phyloP scores from a whole-genome alignment of 208 protist genomes.

The Leishmania gerbilli region DNA sequence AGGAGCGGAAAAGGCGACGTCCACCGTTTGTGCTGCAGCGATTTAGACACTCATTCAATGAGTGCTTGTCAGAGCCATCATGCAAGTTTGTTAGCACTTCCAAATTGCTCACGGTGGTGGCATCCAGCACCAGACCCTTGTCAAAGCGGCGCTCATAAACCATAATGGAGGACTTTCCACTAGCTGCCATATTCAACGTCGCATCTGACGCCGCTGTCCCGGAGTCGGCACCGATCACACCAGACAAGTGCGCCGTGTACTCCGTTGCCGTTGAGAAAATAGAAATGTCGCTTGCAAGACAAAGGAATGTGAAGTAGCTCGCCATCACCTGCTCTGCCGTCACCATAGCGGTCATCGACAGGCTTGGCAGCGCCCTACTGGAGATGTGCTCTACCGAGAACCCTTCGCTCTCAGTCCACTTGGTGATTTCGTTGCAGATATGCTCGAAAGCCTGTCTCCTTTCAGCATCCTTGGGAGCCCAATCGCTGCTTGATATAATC shows the following conservation, averaged over 20 bases:
- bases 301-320: constrained; percentile 54
- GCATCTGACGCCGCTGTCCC: background rate
- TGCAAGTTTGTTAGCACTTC: constrained; percentile 83
- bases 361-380: background rate
- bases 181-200: no score
- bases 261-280: constrained; percentile 49
- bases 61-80: constrained; percentile 68
- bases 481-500: constrained; percentile 47
- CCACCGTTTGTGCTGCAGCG: constrained; percentile 78
- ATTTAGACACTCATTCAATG: constrained; percentile 72
- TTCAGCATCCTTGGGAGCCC: background rate
- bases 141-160: constrained; percentile 60
- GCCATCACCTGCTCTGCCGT: constrained; percentile 38
- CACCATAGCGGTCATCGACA: background rate
- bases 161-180: constrained; percentile 25
- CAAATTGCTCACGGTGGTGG: constrained; percentile 71
- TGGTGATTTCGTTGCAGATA: constrained; percentile 23
- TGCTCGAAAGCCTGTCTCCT: background rate
- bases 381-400: constrained; percentile 50
- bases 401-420: constrained; percentile 69
- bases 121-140: constrained; percentile 70
- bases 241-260: constrained; percentile 56
- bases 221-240: background rate
- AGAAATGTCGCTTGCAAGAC: constrained; percentile 34
- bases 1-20: constrained; percentile 76